phyloP scores from a whole-genome alignment of 768 basidiomycete species.

The Phanerochaete sordida region DNA sequence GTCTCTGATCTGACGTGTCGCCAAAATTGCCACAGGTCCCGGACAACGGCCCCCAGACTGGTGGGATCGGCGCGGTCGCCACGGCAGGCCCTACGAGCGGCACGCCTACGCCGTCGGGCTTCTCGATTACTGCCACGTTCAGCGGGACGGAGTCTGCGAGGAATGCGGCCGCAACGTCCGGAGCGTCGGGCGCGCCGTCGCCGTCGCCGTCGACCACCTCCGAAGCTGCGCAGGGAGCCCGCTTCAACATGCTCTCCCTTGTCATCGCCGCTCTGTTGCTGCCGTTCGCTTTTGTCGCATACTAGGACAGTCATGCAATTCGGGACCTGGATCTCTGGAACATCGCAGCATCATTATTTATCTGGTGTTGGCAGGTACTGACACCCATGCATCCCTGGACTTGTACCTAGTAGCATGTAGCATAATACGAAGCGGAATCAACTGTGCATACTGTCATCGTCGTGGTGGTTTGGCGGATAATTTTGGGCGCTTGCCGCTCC shows the following conservation, averaged over 20 bases:
- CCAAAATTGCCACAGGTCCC: constrained; percentile 12
- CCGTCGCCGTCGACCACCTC: neutral
- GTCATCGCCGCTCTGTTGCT: neutral
- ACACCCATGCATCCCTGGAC: neutral
- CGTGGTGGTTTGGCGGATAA: too few species aligned
- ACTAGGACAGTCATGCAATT: neutral
- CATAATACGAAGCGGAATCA: neutral
- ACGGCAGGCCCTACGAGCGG: constrained; percentile 10
- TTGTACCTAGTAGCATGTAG: neutral
- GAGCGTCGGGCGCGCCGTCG: neutral
- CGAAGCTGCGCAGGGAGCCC: neutral
- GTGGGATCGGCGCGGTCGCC: constrained; percentile 20
- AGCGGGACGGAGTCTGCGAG: neutral
- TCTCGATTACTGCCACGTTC: neutral
- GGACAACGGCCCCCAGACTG: constrained; percentile 19
- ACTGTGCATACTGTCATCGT: too few species aligned
- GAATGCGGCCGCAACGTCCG: neutral
- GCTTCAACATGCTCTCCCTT: neutral
- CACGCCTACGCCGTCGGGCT: constrained; percentile 11
- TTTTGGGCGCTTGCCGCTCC: neutral
- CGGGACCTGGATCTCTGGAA: neutral
- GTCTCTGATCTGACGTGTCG: neutral
- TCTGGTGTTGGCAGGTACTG: neutral
- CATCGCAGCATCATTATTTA: too few species aligned
- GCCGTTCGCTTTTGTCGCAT: neutral